phyloP scores from a whole-genome alignment of 2,329 filamentous ascomycete genomes.

The Venturia asperata region DNA sequence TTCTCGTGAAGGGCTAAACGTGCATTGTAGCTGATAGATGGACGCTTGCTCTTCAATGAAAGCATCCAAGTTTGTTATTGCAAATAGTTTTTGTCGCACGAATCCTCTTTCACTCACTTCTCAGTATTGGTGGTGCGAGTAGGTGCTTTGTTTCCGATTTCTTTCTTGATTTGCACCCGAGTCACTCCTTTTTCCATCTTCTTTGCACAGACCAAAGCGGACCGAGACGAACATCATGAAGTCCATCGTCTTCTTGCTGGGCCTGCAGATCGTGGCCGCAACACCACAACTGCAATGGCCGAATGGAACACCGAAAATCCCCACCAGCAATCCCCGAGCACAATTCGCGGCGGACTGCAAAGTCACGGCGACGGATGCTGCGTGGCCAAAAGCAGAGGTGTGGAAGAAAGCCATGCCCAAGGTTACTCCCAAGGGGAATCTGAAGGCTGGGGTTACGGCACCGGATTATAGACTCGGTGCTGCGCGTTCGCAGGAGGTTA shows the following conservation, averaged over 20 bases:
- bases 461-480: conserved; percentile 14
- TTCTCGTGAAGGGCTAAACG: neutral
- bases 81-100: neutral
- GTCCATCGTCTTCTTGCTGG: neutral
- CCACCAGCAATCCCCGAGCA: neutral
- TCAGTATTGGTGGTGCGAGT: neutral
- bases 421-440: neutral
- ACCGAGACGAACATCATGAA: neutral
- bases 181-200: neutral
- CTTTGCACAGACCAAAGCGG: too few relatives aligned
- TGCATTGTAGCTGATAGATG: neutral
- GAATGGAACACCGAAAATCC: neutral
- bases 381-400: conserved; percentile 14
- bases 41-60: neutral
- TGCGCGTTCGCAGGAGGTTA: conserved; percentile 3
- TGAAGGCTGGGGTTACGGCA: neutral
- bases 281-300: neutral
- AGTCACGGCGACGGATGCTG: conserved; percentile 15
- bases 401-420: conserved; percentile 18
- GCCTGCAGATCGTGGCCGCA: neutral
- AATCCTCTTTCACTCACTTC: too few relatives aligned
- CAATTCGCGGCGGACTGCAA: conserved; percentile 17
- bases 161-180: neutral
- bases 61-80: neutral
- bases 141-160: neutral